Evolutionary conservation across 768 basidiomycete genomes (phyloP).

Genomic region (Phylloporus arenicola): DNA sequence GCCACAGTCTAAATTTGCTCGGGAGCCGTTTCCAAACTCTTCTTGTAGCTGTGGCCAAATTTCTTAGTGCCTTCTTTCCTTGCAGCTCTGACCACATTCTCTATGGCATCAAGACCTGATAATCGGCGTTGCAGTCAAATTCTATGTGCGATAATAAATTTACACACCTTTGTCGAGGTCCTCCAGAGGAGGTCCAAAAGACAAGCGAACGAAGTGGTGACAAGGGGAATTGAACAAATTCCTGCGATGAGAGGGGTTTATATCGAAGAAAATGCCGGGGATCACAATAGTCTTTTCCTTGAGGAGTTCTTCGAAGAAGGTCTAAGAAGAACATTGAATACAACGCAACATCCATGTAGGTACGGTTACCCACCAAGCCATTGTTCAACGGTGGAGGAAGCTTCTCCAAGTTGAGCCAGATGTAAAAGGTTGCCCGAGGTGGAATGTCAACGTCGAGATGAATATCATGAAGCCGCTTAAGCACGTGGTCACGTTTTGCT

Average conservation of each 20-base stretch:
- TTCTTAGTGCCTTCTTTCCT: constrained; percentile 52
- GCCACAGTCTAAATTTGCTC: constrained; percentile 19
- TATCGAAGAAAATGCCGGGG: constrained; percentile 87
- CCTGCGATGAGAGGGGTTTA: constrained; percentile 71
- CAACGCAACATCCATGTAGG: not conserved
- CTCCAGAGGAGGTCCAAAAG: constrained; percentile 77
- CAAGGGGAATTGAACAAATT: constrained; percentile 89
- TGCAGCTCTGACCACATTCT: constrained; percentile 65
- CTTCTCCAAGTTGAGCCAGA: constrained; percentile 84
- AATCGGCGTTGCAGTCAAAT: constrained; percentile 1
- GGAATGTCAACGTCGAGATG: constrained; percentile 73
- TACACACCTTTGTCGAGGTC: constrained; percentile 68
- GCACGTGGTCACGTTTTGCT: constrained; percentile 84
- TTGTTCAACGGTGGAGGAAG: constrained; percentile 82
- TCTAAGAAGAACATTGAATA: constrained; percentile 34
- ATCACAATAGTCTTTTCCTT: constrained; percentile 90
- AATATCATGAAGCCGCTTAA: constrained; percentile 71
- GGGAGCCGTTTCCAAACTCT: constrained; percentile 40
- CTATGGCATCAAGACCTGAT: constrained; percentile 80
- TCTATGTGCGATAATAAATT: not conserved
- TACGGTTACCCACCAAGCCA: constrained; percentile 56
- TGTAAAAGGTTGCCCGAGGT: constrained; percentile 84
- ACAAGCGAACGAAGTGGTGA: constrained; percentile 83
- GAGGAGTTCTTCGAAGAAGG: constrained; percentile 91
- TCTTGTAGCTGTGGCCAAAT: constrained; percentile 71